Evolutionary conservation across 2,329 filamentous ascomycete species (phyloP).

Genomic region (Calonectria crousiana): DNA sequence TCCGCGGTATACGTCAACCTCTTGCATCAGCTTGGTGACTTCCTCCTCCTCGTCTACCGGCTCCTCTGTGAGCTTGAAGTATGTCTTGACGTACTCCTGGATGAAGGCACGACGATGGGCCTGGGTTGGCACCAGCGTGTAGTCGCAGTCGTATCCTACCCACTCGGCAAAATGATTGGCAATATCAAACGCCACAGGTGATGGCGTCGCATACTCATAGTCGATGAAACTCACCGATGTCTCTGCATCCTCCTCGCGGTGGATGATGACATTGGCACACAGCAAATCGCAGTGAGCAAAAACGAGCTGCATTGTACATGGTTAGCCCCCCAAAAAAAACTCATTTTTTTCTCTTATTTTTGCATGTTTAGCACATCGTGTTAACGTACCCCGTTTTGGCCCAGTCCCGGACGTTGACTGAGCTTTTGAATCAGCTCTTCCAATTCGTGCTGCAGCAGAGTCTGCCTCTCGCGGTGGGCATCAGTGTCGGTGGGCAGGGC

Average conservation of each 20-base stretch:
- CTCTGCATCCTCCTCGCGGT: constrained; percentile 55
- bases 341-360: neutral
- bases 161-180: constrained; percentile 99
- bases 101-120: constrained; percentile 85
- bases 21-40: constrained; percentile 75
- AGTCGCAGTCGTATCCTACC: constrained; percentile 97
- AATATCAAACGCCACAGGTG: constrained; percentile 94
- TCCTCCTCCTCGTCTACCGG: constrained; percentile 69
- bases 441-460: constrained; percentile 80
- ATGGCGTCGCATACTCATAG: constrained; percentile 97
- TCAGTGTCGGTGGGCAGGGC: constrained; percentile 82
- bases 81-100: constrained; percentile 83
- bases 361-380: constrained; percentile 1
- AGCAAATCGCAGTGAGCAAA: constrained; percentile 97
- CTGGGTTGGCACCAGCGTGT: constrained; percentile 82
- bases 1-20: constrained; percentile 90
- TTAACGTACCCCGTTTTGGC: constrained; percentile 75
- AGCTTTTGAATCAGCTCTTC: constrained; percentile 76
- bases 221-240: constrained; percentile 83
- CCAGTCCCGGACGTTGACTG: constrained; percentile 82
- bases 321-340: constrained; percentile 25
- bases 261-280: constrained; percentile 95
- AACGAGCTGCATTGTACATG: constrained; percentile 70
- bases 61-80: constrained; percentile 66
- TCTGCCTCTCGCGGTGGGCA: constrained; percentile 75